These are phyloP conservation scores for Xylaria digitata DNA, from an alignment of 2,329 filamentous ascomycete species.

Conservation along the genomic window DNA sequence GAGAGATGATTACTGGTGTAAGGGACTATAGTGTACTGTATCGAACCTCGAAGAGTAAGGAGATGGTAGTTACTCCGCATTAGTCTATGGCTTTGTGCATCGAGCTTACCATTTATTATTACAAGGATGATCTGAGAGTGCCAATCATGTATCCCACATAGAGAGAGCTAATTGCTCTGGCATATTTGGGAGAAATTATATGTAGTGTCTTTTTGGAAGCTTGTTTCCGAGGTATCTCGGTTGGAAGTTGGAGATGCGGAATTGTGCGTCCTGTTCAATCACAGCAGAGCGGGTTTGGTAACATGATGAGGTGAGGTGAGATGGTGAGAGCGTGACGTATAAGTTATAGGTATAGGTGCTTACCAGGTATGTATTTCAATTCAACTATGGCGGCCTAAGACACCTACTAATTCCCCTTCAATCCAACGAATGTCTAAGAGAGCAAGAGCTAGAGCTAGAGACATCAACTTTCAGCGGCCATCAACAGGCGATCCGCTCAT, in stretches of 20 bases:
- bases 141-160: conserved; percentile 14
- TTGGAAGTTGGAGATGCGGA: conserved; percentile 16
- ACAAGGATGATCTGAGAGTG: neutral
- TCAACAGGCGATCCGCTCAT: neutral
- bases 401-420: neutral
- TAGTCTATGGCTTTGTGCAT: conserved; percentile 13
- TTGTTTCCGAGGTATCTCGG: neutral
- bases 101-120: neutral
- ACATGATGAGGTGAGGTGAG: too few relatives aligned
- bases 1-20: neutral
- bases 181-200: conserved; percentile 4
- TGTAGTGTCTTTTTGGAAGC: neutral
- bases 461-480: neutral
- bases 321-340: too few relatives aligned
- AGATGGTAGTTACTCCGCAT: conserved; percentile 9
- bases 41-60: neutral
- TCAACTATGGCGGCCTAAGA: neutral
- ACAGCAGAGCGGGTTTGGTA: neutral
- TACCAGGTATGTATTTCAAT: neutral
- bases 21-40: neutral
- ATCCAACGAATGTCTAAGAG: neutral
- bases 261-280: conserved; percentile 4
- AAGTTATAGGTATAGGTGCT: too few relatives aligned
- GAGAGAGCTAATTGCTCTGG: neutral
- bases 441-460: neutral